Base-by-base conservation (phyloP, 768 basidiomycete genomes). In the Leccinum broughii region DNA sequence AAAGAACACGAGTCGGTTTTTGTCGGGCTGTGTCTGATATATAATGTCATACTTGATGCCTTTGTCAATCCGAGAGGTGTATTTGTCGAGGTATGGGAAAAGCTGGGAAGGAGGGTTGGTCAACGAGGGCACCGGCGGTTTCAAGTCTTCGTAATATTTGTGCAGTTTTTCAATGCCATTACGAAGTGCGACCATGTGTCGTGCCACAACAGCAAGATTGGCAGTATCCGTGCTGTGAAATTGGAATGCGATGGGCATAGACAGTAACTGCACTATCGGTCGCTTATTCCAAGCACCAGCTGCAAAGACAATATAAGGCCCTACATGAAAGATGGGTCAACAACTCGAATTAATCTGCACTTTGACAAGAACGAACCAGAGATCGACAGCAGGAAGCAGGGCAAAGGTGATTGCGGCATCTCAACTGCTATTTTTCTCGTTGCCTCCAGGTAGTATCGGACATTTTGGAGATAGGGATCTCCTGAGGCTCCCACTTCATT, bases 271-370 rank as follows among this genome's bases (percentile, higher is more conserved):
- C 17, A 70, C 56, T 1, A 35, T 49, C 3, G 68, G 70, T 14
- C 55, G 62, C 35, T 65, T 50, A 37, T 64, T 72, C 66, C 67
- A 73, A 4, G 58, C 61, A 7, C 68, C 69, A 37, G 71, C 68
- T 14, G 71, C 68, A 51, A 75, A 71, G 49, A 66, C 52, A 22
- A 77, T 61, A 34, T 64, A 56, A 44, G 73, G 57, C 14, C 72
- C 73, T 74, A 57, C 44, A 51, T 20, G 28, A 13, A 30, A 7
- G 26, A 22, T 30, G n/a, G 28, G 20, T 26, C 48, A 49, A 14
- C 22, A 49, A 15, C 24, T 0, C 11, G 22, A 24, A 6, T 48
- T 32, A 17, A 15, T 28, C 8, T 13, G 10, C 28, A 30, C 50
- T 56, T 26, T 26, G 24, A 26, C 20, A 22, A 11, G 17, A 15